These are phyloP conservation scores for Leccinellum luteum DNA, from an alignment of 768 basidiomycete species.

Conservation along the genomic window DNA sequence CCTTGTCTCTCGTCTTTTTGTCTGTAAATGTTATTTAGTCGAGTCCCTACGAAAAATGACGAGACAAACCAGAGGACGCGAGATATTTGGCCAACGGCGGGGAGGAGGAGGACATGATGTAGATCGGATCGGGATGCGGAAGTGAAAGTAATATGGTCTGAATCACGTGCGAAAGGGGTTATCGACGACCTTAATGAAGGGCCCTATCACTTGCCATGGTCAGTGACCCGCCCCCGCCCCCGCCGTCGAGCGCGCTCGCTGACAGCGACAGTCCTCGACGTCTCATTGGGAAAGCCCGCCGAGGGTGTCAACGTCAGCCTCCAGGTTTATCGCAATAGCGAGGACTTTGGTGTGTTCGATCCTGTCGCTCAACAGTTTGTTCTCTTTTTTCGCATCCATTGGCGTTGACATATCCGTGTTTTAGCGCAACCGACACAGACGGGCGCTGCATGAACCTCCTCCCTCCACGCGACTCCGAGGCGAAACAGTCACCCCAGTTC, in stretches of 20 bases:
- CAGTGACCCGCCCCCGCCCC: constrained; percentile 12
- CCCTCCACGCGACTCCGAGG: constrained; percentile 48
- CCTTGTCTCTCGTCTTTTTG: constrained; percentile 90
- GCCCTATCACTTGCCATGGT: constrained; percentile 94
- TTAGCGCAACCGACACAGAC: constrained; percentile 75
- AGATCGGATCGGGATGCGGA: constrained; percentile 22
- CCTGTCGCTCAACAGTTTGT: constrained; percentile 61
- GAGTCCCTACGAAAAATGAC: background rate
- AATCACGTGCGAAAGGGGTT: background rate
- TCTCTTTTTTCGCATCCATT: background rate
- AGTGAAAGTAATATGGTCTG: background rate
- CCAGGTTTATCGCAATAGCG: constrained; percentile 45
- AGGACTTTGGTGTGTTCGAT: constrained; percentile 45
- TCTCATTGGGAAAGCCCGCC: constrained; percentile 80
- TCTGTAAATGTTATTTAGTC: constrained; percentile 44
- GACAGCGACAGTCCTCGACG: constrained; percentile 68
- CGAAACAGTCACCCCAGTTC: constrained; percentile 37
- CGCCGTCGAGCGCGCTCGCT: background rate
- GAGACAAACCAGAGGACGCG: constrained; percentile 77
- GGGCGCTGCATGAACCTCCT: constrained; percentile 82
- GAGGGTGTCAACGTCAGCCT: constrained; percentile 63
- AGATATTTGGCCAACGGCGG: constrained; percentile 86
- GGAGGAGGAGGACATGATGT: constrained; percentile 31
- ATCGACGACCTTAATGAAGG: constrained; percentile 40
- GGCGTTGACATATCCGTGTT: background rate